Evolutionary conservation across 768 basidiomycete genomes (phyloP).

Genomic region (Lyophyllum semitale): DNA sequence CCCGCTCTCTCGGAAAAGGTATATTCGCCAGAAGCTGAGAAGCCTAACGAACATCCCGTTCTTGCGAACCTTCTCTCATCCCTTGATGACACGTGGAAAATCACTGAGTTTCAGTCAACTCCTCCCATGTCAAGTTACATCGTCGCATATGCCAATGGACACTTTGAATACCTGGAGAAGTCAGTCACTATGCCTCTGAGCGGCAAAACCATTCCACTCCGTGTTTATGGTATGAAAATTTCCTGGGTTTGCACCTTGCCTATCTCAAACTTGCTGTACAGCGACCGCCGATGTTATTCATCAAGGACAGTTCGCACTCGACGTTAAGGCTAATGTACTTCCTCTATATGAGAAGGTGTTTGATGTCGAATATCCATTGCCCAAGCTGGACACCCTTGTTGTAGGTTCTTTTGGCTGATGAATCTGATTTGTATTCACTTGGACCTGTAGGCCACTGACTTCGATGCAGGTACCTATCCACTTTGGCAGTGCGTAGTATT

Average conservation of each 20-base stretch:
- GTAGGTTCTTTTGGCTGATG: constrained; percentile 37
- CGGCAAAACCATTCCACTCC: constrained; percentile 77
- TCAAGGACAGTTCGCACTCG: constrained; percentile 85
- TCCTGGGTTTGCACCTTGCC: background rate
- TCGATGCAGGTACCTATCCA: constrained; percentile 65
- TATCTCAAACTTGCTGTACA: constrained; percentile 27
- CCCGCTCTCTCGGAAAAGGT: constrained; percentile 63
- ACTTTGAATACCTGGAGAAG: constrained; percentile 72
- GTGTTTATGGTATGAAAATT: constrained; percentile 72
- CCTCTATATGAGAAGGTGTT: constrained; percentile 94
- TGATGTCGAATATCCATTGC: constrained; percentile 88
- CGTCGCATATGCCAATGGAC: constrained; percentile 84
- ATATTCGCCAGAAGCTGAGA: constrained; percentile 33
- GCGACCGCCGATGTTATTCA: constrained; percentile 82
- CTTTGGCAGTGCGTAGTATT: background rate
- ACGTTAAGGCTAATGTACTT: constrained; percentile 78
- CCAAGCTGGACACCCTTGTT: constrained; percentile 92
- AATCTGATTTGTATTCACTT: constrained; percentile 1
- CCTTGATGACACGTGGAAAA: constrained; percentile 66
- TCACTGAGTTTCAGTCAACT: constrained; percentile 78
- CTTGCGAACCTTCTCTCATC: constrained; percentile 43
- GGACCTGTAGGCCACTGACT: constrained; percentile 66
- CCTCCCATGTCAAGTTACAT: constrained; percentile 91
- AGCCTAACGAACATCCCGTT: constrained; percentile 28
- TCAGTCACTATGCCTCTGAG: constrained; percentile 80